Base-by-base conservation (phyloP, 805 yeast genomes). In the Lipomyces sp. region DNA sequence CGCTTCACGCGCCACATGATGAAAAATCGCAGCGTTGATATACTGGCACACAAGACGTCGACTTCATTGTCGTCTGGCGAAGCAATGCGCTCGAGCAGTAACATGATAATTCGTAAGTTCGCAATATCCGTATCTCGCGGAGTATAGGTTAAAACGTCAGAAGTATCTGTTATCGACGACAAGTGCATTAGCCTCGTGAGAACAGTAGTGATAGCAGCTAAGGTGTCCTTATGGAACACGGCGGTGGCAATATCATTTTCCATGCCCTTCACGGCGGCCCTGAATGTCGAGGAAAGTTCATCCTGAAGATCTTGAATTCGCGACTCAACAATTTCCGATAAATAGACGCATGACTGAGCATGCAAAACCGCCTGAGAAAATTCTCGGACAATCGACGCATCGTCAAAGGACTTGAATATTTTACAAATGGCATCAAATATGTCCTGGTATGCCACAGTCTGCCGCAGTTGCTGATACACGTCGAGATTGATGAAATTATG, bases 381-480 rank as follows among this genome's bases (percentile, higher is more conserved):
- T 45, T 66, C 70, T 57, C 67, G 53, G 13, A 34, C 57, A 5
- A 68, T 39, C 29, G 59, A 42, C 4, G 62, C 37, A 15, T 60
- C 54, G 18, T 45, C 45, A 35, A 64, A 68, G 3, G 63, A 32
- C 60, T 24, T 35, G 58, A 60, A 66, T 5, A 62, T 10, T 32
- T 51, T 37, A 33, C 64, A 48, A 32, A 66, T 54, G 37, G 42
- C 48, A n/a, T 73, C 73, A 37, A 74, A 66, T 15, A 79, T 73
- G 8, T 71, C 73, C 37, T 70, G 70, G 37, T 69, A 69, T 24
- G 70, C 63, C 4, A 39, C 51, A 58, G 73, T 74, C 42, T 66
- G 67, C 3, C 73, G 68, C 29, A 72, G 62, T 5, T 55, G 45
- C 24, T 66, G 70, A 51, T 67, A 73, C 2, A 67, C 56, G 18